Base-by-base conservation (phyloP, 495 filamentous ascomycete genomes). In the Xylaria nigripes region DNA sequence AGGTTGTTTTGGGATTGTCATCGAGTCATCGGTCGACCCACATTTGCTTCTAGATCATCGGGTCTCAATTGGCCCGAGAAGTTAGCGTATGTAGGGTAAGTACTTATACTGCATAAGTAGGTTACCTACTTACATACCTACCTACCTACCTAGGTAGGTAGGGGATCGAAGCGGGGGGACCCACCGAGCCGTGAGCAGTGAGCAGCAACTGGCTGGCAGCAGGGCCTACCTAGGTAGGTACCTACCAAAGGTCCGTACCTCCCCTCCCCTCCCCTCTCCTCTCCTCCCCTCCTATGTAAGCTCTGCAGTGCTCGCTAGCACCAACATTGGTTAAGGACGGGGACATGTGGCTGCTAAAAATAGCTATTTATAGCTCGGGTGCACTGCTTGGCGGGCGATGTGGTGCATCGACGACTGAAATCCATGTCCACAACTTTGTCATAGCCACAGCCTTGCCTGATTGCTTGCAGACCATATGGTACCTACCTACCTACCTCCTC, bases 311-410 rank as follows among this genome's bases (percentile, higher is more conserved):
- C 32, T 8, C 32, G 32, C 32, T 36, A 45, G 27, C 51, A 44
- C 21, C 25, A 12, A 46, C 55, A 49, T 52, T 50, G 40, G 49
- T 40, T 36, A 9, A 12, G 5, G 25, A 52, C 24, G 40, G 40
- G 40, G 27, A 48, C 53, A 52, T 59, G 59, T 60, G 48, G 50
- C 51, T 61, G 40, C 64, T 67, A 67, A 57, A 61, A 63, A 67
- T 67, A 67, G 58, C 58, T 63, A 65, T 65, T 61, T 59, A 58
- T 65, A 67, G 62, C 62, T 59, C 58, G 51, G 22, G 6, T 36
- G 60, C 48, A 56, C 58, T 53, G 58, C 50, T 57, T 63, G 55
- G 57, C 57, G 58, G 49, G 62, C 10, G 32, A 13, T 36, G 32
- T 36, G 32, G 27, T 30, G 27, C 27, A 30, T 30, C 5, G 27